These are phyloP conservation scores for Cercospora sojina DNA, from an alignment of 2,329 filamentous ascomycete genomes.

Conservation along the genomic window DNA sequence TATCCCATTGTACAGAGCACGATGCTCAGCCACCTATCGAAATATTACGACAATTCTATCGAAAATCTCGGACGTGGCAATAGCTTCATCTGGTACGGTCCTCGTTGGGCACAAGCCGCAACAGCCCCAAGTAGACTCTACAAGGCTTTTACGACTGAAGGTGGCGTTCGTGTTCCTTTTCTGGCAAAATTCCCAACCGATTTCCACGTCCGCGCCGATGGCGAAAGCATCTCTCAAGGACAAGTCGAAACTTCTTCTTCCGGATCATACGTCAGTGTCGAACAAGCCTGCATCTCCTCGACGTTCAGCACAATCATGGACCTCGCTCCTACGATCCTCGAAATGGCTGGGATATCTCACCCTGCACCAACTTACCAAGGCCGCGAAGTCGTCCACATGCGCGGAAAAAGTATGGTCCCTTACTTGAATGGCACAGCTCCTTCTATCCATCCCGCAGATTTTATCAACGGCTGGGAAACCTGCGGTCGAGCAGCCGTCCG, in stretches of 20 bases:
- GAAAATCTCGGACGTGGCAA: constrained; percentile 59
- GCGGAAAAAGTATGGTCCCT: constrained; percentile 50
- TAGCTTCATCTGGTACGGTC: constrained; percentile 62
- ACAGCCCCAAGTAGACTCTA: constrained; percentile 53
- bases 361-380: constrained; percentile 55
- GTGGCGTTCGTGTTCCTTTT: constrained; percentile 56
- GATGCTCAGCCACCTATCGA: constrained; percentile 55
- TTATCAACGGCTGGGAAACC: constrained; percentile 58
- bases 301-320: constrained; percentile 52
- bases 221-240: constrained; percentile 43
- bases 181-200: constrained; percentile 43
- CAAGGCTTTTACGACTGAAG: constrained; percentile 49
- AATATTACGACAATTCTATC: constrained; percentile 59
- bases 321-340: constrained; percentile 46
- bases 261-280: constrained; percentile 22
- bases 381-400: constrained; percentile 53
- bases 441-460: constrained; percentile 52
- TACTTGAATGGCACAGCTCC: constrained; percentile 40
- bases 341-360: constrained; percentile 52
- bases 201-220: constrained; percentile 19
- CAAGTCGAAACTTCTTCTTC: constrained; percentile 45
- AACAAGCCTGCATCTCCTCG: constrained; percentile 46
- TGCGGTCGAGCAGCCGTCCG: constrained; percentile 56
- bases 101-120: constrained; percentile 56
- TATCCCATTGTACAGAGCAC: constrained; percentile 57